phyloP scores from a whole-genome alignment of 768 basidiomycete species.

The Phylloporus sp. region DNA sequence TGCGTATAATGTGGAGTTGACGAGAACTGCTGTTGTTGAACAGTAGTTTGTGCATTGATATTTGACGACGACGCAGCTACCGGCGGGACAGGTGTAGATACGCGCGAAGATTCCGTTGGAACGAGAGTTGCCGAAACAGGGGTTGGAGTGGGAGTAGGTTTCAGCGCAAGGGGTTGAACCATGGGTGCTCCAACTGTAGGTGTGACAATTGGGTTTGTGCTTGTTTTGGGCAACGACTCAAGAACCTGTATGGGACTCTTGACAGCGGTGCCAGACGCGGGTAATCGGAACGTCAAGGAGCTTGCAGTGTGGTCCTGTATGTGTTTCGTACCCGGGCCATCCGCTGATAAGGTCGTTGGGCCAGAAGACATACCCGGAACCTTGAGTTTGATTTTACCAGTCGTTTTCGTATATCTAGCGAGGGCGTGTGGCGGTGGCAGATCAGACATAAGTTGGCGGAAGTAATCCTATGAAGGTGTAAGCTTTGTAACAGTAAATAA shows the following conservation, averaged over 20 bases:
- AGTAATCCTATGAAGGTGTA: constrained; percentile 50
- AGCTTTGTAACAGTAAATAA: constrained; percentile 4
- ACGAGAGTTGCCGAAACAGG: constrained; percentile 22
- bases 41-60: constrained; percentile 20
- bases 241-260: constrained; percentile 21
- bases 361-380: constrained; percentile 39
- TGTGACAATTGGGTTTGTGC: constrained; percentile 6
- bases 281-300: constrained; percentile 23
- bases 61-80: constrained; percentile 15
- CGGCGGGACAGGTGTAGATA: constrained; percentile 18
- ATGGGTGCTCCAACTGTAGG: constrained; percentile 14
- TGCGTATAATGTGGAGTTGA: constrained; percentile 39
- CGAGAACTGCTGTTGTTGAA: constrained; percentile 32
- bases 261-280: constrained; percentile 15
- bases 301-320: constrained; percentile 14
- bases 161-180: constrained; percentile 19
- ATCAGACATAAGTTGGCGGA: constrained; percentile 72
- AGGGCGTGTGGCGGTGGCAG: constrained; percentile 64
- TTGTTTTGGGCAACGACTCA: constrained; percentile 20
- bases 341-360: constrained; percentile 12
- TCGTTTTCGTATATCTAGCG: constrained; percentile 53
- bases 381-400: constrained; percentile 69
- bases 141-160: constrained; percentile 19
- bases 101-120: constrained; percentile 17
- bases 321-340: constrained; percentile 12